Evolutionary conservation across 192 early-diverging fungal genomes (phyloP), one percentile per base, ranked within the genome.

Genomic region (Phlyctochytrium bullatum): DNA sequence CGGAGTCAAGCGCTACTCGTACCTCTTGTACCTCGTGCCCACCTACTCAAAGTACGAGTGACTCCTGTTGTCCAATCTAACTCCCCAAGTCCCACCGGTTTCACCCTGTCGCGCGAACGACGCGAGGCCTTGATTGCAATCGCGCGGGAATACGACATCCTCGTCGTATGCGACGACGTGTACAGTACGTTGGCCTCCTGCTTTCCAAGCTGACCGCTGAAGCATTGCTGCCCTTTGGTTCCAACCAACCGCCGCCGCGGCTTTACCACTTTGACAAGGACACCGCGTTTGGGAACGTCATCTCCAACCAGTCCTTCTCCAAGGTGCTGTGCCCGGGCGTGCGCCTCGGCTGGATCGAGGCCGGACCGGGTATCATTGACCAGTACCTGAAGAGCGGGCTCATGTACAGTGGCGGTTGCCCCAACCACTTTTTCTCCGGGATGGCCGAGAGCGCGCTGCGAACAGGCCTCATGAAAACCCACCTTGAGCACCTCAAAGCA

Each of bases 101-200:
- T 17, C 1, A 73, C 72, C 12, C 28, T 77, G 2, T 28, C 62
- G 28, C 27, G 27, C 12, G 51, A 66, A 16, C 40, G 65, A 0
- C 57, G 77, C 25, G 12, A 31, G 14, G 2, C 29, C n/a, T 25
- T 82, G 1, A 40, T 78, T 17, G 40, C 64, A 29, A 61, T 82
- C 1, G 80, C 80, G 1, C 28, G 67, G 20, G 51, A 78, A 52
- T 53, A 77, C 60, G 66, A 80, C 58, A 52, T 82, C 2, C 47
- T 82, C 2, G 60, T 82, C n/a, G 66, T 82, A 1, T 82, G 78
- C 59, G 80, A 82, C 59, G 80, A 82, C 59, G 73, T 82, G 3
- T 82, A 82, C 40, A 54, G n/a, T n/a, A n/a, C n/a, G n/a, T n/a
- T n/a, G n/a, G n/a, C n/a, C n/a, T n/a, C n/a, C n/a, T n/a, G n/a